Percentiles rank a stretch among this genome's conserved stretches.
Conservation (phyloP, 2,329 filamentous ascomycete genomes). For the Clarireedia paspali region DNA sequence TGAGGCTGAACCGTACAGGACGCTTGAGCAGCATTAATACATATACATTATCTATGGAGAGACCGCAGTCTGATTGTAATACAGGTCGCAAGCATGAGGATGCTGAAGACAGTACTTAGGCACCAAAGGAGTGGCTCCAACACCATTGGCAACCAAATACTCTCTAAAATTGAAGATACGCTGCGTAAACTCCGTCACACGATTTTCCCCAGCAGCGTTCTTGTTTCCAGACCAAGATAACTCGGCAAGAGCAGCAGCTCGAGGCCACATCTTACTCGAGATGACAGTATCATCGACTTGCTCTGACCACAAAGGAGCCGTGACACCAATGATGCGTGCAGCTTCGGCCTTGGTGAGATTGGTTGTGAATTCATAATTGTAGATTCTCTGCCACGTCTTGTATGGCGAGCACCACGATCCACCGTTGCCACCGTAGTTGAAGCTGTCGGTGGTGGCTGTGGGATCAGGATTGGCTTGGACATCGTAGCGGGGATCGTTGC, state of each 20-base stretch:
- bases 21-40: no score
- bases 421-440: conserved; percentile 54
- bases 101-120: conserved; percentile 51
- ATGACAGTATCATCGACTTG: conserved; percentile 66
- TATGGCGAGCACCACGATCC: conserved; percentile 70
- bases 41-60: no score
- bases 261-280: conserved; percentile 68
- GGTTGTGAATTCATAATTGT: conserved; percentile 65
- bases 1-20: no score
- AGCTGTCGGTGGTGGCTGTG: conserved; percentile 41
- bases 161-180: conserved; percentile 52
- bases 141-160: conserved; percentile 47
- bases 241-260: conserved; percentile 63
- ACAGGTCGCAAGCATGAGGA: conserved; percentile 49
- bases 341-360: conserved; percentile 53
- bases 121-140: conserved; percentile 42
- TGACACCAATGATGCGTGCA: conserved; percentile 67
- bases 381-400: conserved; percentile 75
- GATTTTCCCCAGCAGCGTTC: conserved; percentile 56
- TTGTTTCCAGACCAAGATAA: conserved; percentile 63
- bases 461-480: conserved; percentile 53
- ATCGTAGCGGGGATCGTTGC: conserved; percentile 50
- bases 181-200: conserved; percentile 50
- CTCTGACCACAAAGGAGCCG: conserved; percentile 76
- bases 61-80: conserved; percentile 39